Base-by-base conservation (phyloP, 805 yeast genomes). In the Wickerhamiella occidentalis region DNA sequence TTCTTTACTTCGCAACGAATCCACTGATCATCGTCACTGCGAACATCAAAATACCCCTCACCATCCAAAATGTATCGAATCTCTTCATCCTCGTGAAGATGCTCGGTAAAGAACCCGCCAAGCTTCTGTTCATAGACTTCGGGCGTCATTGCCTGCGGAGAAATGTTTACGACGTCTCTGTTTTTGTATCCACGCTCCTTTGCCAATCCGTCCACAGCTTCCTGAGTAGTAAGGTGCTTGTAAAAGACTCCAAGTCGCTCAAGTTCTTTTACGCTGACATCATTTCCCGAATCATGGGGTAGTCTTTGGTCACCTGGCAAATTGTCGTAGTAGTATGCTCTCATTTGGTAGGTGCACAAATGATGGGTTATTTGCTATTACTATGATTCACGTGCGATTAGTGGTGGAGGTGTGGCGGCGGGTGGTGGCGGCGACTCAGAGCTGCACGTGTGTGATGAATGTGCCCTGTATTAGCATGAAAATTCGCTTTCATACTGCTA, bases 71-170 rank as follows among this genome's bases (percentile, higher is more conserved):
- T 78, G 66, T 87, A 90, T 56, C 98, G 72, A 62, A 90, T 90
- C 68, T 90, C 98, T 67, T 90, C 98, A 63, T 90, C 98, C 63
- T 90, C 97, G 63, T 90, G 98, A 48, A 86, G 71, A 65, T 90
- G 98, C 61, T 90, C 96, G 43, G 74, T 69, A 68, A 79, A 85
- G 65, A 88, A 87, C 40, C 67, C 73, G 54, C 75, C 70, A 64
- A 90, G 71, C 64, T 86, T 85, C 46, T 68, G 70, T 55, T 77
- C 71, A 58, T 83, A 76, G 0, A 76, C 80, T 48, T 77, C 80
- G 4, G 38, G 38, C 0, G 78, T 76, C 61, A 86, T 78, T 0
- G 82, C 71, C 3, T 66, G 74, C 25, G 77, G 73, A 25, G 78
- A 74, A 47, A 88, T 72, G 40, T 67, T 68, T 23, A 90, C 77